Conservation (phyloP, 2,329 filamentous ascomycete genomes). For the Pseudonectria buxi region DNA sequence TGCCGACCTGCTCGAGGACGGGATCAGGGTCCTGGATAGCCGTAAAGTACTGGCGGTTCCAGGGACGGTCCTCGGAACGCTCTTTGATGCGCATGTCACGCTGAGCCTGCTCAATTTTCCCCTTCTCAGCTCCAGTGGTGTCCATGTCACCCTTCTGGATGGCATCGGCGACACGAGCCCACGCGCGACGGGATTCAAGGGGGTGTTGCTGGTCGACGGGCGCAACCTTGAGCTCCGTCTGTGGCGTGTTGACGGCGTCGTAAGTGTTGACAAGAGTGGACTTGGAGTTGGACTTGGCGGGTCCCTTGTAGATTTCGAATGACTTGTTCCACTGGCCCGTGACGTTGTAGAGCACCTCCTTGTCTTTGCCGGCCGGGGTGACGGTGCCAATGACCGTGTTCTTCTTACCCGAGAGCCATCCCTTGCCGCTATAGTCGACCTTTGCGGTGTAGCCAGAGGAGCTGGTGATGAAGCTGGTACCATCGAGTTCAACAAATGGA, state of each 20-base stretch:
- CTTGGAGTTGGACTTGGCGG: constrained; percentile 42
- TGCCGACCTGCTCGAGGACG: constrained; percentile 39
- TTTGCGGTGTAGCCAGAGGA: constrained; percentile 81
- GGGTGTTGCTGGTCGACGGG: constrained; percentile 75
- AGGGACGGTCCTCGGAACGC: constrained; percentile 64
- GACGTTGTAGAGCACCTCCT: constrained; percentile 70
- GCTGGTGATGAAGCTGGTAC: constrained; percentile 75
- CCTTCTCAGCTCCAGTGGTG: constrained; percentile 68
- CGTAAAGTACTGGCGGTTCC: constrained; percentile 81
- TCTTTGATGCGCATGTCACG: constrained; percentile 67
- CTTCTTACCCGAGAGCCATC: constrained; percentile 94
- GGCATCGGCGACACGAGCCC: constrained; percentile 75
- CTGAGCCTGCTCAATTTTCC: constrained; percentile 84
- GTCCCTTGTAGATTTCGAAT: constrained; percentile 69
- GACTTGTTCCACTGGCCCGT: constrained; percentile 86
- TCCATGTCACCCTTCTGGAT: constrained; percentile 83
- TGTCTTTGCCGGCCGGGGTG: constrained; percentile 63
- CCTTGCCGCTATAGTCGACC: constrained; percentile 89
- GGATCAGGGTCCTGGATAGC: constrained; percentile 38
- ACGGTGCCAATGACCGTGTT: constrained; percentile 77
- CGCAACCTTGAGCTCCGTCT: constrained; percentile 63
- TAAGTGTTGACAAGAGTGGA: constrained; percentile 51
- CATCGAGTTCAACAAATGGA: constrained; percentile 87
- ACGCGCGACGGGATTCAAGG: constrained; percentile 81
- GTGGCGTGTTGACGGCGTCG: constrained; percentile 49